phyloP scores from a whole-genome alignment of 768 basidiomycete species.

The Podaxis sp. region DNA sequence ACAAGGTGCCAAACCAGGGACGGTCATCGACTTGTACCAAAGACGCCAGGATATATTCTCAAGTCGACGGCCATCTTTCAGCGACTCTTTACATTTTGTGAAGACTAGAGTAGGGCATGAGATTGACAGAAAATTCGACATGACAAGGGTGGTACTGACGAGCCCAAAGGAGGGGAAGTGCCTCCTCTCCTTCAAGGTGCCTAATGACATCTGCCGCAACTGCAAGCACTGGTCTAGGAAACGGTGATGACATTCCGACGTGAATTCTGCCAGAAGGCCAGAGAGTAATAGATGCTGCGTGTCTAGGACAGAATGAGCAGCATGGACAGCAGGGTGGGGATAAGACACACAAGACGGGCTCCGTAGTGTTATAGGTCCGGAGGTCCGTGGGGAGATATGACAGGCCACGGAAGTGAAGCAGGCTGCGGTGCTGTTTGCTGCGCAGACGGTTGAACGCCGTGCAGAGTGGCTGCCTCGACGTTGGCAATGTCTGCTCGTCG shows the following conservation, averaged over 20 bases:
- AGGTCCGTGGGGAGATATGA: constrained; percentile 7
- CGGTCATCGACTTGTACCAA: constrained; percentile 67
- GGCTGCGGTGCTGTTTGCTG: background rate
- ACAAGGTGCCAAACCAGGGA: constrained; percentile 31
- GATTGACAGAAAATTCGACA: background rate
- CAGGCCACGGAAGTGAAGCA: background rate
- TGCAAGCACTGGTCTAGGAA: constrained; percentile 67
- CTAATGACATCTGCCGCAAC: constrained; percentile 65
- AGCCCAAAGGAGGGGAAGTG: constrained; percentile 67
- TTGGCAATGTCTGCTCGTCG: constrained; percentile 5
- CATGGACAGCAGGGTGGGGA: background rate
- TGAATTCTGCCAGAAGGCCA: background rate
- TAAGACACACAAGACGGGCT: background rate
- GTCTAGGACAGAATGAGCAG: background rate
- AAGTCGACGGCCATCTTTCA: constrained; percentile 77
- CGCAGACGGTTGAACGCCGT: background rate
- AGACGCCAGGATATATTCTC: constrained; percentile 90
- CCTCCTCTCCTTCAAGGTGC: constrained; percentile 68
- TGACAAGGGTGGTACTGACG: constrained; percentile 40
- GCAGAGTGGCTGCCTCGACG: constrained; percentile 1
- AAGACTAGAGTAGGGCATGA: constrained; percentile 53
- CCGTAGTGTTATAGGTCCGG: background rate
- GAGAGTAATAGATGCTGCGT: background rate
- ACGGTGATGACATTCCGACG: constrained; percentile 43
- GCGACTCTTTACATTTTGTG: constrained; percentile 76